Conservation (phyloP, 345 rosid species). For the Gossypium mustelinum region DNA sequence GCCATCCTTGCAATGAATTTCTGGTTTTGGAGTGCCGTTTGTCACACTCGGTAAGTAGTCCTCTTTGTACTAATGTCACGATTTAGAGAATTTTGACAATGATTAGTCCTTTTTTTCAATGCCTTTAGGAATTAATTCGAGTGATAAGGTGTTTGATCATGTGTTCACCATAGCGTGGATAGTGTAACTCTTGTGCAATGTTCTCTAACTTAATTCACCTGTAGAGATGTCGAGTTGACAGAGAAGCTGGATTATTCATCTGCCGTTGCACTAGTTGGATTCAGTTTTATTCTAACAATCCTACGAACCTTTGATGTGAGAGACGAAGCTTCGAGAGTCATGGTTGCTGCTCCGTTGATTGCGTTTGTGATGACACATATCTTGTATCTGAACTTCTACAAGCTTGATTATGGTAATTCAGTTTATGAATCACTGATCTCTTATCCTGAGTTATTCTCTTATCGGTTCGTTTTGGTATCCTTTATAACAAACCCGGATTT, state of each 20-base stretch:
- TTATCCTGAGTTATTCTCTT: neutral
- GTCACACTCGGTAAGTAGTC: conserved; percentile 67
- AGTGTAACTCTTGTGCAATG: neutral
- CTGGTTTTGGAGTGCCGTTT: conserved; percentile 85
- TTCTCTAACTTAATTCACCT: conserved; percentile 19
- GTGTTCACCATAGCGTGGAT: neutral
- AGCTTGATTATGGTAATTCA: conserved; percentile 65
- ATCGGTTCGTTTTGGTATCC: neutral
- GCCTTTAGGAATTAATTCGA: neutral
- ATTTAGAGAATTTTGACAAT: neutral
- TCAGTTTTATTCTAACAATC: conserved; percentile 57
- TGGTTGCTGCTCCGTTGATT: conserved; percentile 75
- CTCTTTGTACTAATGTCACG: neutral
- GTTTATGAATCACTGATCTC: neutral
- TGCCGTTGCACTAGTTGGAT: conserved; percentile 64
- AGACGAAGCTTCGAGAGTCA: conserved; percentile 74
- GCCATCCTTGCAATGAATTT: conserved; percentile 71
- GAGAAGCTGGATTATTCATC: conserved; percentile 81
- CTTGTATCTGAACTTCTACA: conserved; percentile 69
- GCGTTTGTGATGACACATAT: conserved; percentile 82
- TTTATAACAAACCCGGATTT: neutral
- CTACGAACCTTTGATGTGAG: conserved; percentile 57
- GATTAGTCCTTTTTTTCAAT: neutral
- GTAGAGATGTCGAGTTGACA: conserved; percentile 76
- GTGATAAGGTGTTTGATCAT: neutral